Evolutionary conservation across 805 yeast species (phyloP), one percentile per base, ranked within the genome.

Genomic region (Kregervanrija pseudodelftensis): DNA sequence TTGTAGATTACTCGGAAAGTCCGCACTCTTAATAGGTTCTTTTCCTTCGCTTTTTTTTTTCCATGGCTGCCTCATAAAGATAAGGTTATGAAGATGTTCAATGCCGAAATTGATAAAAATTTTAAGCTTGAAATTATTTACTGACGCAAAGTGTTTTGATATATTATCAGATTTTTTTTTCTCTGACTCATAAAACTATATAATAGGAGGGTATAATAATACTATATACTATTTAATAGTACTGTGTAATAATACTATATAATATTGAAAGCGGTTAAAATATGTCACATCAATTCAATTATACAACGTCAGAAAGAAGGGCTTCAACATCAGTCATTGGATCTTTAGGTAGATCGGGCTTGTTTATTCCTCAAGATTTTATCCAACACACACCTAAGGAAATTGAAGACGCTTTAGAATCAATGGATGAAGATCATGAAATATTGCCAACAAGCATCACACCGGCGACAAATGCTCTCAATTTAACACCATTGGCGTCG

Each of bases 361-460:
- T 76, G 3, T 76, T 63, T 45, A 57, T 73, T n/a, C 80, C 80
- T 0, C 65, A 67, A 32, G 81, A 76, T 57, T 76, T 76, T 53
- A 57, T 63, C 28, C 50, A 43, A 22, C 50, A 45, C 22, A 43
- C 58, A 55, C 43, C 49, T 8, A 53, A 50, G 2, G 60, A 51
- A 22, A 53, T 57, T 10, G 61, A 52, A 7, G 50, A 49, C 37
- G 54, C 54, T 8, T 37, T 55, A 12, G 40, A 46, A 11, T 35
- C 40, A 4, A 47, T 55, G 42, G 58, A 56, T 33, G 51, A 52
- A 30, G 58, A 46, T 11, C 51, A 44, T 8, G 57, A 48, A 3
- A 54, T 50, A 42, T 28, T 30, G 33, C 32, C 16, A 32, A 4
- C 37, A 4, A 14, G 22, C 7, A 35, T 14, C 8, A 12, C 12